Percentiles rank a stretch among this genome's conserved stretches.
These are phyloP conservation scores for Corymbia calophylla DNA, from an alignment of 441 rosid species.

Conservation along the genomic window DNA sequence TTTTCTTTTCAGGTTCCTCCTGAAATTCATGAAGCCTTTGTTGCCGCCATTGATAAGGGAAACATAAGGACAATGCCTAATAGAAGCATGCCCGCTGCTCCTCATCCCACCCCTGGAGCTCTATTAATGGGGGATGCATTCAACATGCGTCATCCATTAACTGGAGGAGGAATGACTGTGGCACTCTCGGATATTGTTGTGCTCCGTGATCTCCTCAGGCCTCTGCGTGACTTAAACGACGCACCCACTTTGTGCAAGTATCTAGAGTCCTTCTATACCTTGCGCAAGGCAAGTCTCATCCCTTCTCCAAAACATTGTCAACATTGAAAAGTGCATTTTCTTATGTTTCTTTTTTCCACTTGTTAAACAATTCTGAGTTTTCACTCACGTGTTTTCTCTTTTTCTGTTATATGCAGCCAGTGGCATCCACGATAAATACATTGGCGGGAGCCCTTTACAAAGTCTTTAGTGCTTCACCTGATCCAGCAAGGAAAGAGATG, in stretches of 20 bases:
- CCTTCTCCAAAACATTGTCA: background rate
- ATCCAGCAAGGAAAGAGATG: conserved; percentile 4
- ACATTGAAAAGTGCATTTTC: background rate
- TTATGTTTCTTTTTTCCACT: background rate
- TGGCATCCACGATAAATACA: conserved; percentile 1
- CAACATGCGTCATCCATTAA: conserved; percentile 6
- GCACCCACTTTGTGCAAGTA: conserved; percentile 1
- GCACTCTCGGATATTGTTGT: conserved; percentile 1
- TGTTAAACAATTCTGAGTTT: background rate
- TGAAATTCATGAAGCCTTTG: background rate
- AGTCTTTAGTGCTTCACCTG: background rate
- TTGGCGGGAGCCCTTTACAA: background rate
- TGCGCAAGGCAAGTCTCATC: background rate
- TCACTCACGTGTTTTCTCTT: background rate
- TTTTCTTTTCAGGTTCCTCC: background rate
- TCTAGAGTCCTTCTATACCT: conserved; percentile 5
- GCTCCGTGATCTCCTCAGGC: conserved; percentile 1
- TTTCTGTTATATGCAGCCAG: background rate
- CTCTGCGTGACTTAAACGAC: background rate
- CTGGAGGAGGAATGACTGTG: conserved; percentile 7
- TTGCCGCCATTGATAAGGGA: background rate
- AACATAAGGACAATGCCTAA: conserved; percentile 3
- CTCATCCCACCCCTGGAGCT: conserved; percentile 3
- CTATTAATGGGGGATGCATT: conserved; percentile 3
- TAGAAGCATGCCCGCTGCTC: conserved; percentile 8